Base-by-base conservation (phyloP, 495 filamentous ascomycete species). In the Cetradonia linearis region DNA sequence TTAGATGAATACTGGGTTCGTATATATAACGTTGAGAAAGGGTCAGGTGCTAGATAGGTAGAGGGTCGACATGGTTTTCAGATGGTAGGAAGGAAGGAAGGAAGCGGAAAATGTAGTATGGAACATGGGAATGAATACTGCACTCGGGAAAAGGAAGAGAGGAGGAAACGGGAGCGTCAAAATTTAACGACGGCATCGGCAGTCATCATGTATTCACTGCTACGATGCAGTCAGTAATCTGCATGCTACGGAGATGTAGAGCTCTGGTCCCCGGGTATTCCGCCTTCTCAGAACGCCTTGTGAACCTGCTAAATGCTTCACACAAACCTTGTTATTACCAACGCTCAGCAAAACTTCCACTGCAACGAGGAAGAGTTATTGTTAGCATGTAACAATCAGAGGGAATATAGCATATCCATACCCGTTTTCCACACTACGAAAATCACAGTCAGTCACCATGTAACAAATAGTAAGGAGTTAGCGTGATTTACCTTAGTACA, bases 401-500 rank as follows among this genome's bases (percentile, higher is more conserved):
- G 34, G 16, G 10, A 10, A 34, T 6, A 54, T 14, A 31, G 46
- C 28, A 38, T 4, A 50, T 50, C 42, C 57, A 34, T 54, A 54
- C 57, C 47, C 57, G 37, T 59, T 59, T 59, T 6, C 46, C 48
- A 20, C 57, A 59, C 57, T 59, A 31, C 31, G 33, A 30, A 16
- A 6, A 20, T 31, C 13, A n/a, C 14, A 14, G 34, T 59, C 16
- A 59, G 57, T 52, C 27, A 20, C 30, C 10, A 49, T n/a, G n/a
- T 14, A n/a, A 23, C 5, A 6, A 3, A 27, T 16, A 30, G 16
- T 34, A 8, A 1, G 2, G 37, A 23, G n/a, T 30, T 23, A 36
- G 20, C n/a, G n/a, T n/a, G 5, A 37, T 46, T 30, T 28, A 50
- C 57, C 50, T 54, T 78, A 33, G 74, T 52, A 64, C 78, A 80